Base-by-base conservation (phyloP, 2,329 filamentous ascomycete species). In the Cladophialophora bantiana region DNA sequence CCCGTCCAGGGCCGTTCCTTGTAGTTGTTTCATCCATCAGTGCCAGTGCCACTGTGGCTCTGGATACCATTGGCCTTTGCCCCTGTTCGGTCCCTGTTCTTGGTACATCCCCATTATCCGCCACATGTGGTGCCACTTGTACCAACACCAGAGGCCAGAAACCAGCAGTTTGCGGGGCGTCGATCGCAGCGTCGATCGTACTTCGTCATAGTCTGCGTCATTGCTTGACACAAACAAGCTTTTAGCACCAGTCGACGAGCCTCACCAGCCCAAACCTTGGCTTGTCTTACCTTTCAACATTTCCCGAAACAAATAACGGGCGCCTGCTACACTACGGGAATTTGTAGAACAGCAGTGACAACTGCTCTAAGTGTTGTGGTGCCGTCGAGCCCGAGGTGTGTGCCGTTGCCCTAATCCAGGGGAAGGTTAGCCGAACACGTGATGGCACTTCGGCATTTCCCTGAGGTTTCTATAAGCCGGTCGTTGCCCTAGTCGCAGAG, bases 51-150 rank as follows among this genome's bases (percentile, higher is more conserved):
- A 20, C n/a, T 48, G 20, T 18, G 7, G 45, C 18, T 50, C 45
- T 50, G 12, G 4, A 12, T 31, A 6, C 20, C 45, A 50, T 50
- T 50, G 45, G 45, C 45, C 9, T 10, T 18, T 12, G 18, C 26
- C 45, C 45, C 45, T 50, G 45, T 31, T 50, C 18, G 26, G 26
- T 50, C 45, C 45, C 45, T 50, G 45, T 31, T 50, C 18, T 26
- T 18, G 20, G 20, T 20, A 18, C 13, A 50, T 50, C 7, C 4
- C 42, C 42, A 48, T 26, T 4, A 9, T 4, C 20, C 26, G 45
- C 9, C 9, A 1, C 2, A 50, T 31, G 26, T 20, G 45, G 45
- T 50, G 45, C 45, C 45, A 50, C 45, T 50, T 50, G 45, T 50
- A 31, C 45, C 45, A 31, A 20, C 45, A 18, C 26, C 18, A 50